Evolutionary conservation across 2,329 filamentous ascomycete species (phyloP).

Genomic region (Pyrenophora tritici-repentis): DNA sequence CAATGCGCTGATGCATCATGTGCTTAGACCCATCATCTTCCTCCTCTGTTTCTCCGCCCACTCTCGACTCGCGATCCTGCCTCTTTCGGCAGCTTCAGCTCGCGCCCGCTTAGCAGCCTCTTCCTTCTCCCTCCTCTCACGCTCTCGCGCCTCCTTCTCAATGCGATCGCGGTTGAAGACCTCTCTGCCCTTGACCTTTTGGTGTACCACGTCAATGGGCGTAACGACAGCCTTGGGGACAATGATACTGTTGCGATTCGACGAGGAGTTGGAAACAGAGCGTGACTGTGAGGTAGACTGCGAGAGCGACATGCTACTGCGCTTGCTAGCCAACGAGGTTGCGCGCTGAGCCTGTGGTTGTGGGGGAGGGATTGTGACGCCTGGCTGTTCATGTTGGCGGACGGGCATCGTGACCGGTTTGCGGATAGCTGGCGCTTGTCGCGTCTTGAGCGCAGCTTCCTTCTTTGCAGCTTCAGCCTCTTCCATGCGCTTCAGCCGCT

Average conservation of each 20-base stretch:
- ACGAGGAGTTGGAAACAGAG: constrained; percentile 28
- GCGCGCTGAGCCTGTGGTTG: constrained; percentile 17
- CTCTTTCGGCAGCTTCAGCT: constrained; percentile 53
- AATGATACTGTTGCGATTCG: constrained; percentile 33
- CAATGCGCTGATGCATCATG: background rate
- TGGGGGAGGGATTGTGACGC: constrained; percentile 21
- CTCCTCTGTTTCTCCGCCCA: constrained; percentile 57
- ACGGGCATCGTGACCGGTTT: constrained; percentile 55
- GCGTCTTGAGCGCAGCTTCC: constrained; percentile 42
- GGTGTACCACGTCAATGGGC: constrained; percentile 38
- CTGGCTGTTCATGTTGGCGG: constrained; percentile 47
- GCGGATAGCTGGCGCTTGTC: constrained; percentile 44
- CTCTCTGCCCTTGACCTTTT: constrained; percentile 50
- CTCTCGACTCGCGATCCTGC: constrained; percentile 51
- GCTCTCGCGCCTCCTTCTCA: constrained; percentile 49
- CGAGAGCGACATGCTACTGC: constrained; percentile 27
- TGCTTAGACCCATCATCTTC: constrained; percentile 33
- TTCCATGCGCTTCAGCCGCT: constrained; percentile 42
- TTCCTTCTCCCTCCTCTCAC: constrained; percentile 52
- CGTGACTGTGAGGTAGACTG: constrained; percentile 23
- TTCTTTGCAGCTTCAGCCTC: constrained; percentile 45
- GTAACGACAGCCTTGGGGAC: constrained; percentile 32
- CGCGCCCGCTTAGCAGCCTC: constrained; percentile 55
- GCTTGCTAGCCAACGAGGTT: constrained; percentile 27
- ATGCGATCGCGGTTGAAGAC: constrained; percentile 53